These are phyloP conservation scores for Lachancea sp. DNA, from an alignment of 805 yeast genomes.

Conservation along the genomic window DNA sequence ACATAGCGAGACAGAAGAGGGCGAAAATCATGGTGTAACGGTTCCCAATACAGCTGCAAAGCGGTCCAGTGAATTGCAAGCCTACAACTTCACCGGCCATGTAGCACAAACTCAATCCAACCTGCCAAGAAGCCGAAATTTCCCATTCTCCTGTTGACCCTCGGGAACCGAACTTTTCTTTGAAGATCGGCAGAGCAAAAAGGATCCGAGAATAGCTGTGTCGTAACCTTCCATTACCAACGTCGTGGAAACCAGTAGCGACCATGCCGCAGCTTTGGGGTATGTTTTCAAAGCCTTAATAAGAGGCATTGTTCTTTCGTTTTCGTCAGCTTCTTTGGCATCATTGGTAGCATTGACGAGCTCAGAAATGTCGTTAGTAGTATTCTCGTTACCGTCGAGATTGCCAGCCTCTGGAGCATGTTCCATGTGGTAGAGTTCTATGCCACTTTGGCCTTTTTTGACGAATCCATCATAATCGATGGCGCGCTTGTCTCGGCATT, in stretches of 20 bases:
- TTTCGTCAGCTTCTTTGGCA: slow-evolving; percentile 17
- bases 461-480: slow-evolving; percentile 1
- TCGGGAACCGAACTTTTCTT: slow-evolving; percentile 36
- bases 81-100: slow-evolving; percentile 42
- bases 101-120: slow-evolving; percentile 26
- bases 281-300: slow-evolving; percentile 35
- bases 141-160: slow-evolving; percentile 26
- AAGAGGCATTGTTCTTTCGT: slow-evolving; percentile 27
- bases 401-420: slow-evolving; percentile 6
- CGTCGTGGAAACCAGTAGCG: slow-evolving; percentile 38
- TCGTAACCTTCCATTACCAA: slow-evolving; percentile 48
- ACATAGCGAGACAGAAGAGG: slow-evolving; percentile 30
- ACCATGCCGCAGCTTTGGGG: slow-evolving; percentile 44
- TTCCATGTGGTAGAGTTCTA: slow-evolving; percentile 11
- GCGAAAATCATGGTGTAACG: slow-evolving; percentile 35
- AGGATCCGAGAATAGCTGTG: slow-evolving; percentile 35
- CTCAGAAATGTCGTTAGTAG: not conserved
- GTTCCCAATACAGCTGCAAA: slow-evolving; percentile 43
- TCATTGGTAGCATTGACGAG: slow-evolving; percentile 11
- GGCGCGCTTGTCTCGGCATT: not conserved
- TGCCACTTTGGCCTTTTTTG: slow-evolving; percentile 3
- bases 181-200: slow-evolving; percentile 44
- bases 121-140: slow-evolving; percentile 39
- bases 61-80: slow-evolving; percentile 38
- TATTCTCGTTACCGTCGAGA: slow-evolving; percentile 6